Conservation (phyloP, 495 filamentous ascomycete species). For the Trichocladium uniseriatum region DNA sequence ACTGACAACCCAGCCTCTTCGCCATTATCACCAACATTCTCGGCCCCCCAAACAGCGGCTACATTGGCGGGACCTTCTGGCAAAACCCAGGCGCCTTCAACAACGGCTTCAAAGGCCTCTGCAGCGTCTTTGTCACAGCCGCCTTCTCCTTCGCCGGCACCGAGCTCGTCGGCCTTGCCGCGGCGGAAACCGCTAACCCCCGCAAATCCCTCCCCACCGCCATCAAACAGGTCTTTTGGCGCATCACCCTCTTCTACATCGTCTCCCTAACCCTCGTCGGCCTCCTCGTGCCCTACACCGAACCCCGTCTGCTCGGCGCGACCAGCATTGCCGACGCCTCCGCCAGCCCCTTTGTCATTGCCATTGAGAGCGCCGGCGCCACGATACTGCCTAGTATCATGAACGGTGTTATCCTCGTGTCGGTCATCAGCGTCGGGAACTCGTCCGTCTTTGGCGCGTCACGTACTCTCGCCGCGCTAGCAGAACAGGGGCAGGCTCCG, state of each 20-base stretch:
- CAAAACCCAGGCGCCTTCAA: slow-evolving; percentile 74
- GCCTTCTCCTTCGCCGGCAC: slow-evolving; percentile 91
- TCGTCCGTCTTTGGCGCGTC: slow-evolving; percentile 83
- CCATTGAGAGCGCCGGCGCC: slow-evolving; percentile 72
- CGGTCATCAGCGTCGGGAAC: slow-evolving; percentile 81
- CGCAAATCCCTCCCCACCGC: slow-evolving; percentile 78
- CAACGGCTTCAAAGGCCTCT: slow-evolving; percentile 90
- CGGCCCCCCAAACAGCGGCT: slow-evolving; percentile 64
- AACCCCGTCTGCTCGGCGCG: slow-evolving; percentile 48
- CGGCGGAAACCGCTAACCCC: slow-evolving; percentile 81
- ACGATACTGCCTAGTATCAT: slow-evolving; percentile 67
- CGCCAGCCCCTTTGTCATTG: slow-evolving; percentile 83
- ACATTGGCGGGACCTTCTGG: slow-evolving; percentile 82
- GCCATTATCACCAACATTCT: slow-evolving; percentile 74
- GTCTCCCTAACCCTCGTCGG: slow-evolving; percentile 67
- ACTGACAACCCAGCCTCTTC: slow-evolving; percentile 48
- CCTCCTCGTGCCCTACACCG: slow-evolving; percentile 62
- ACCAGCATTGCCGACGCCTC: slow-evolving; percentile 51
- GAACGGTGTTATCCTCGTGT: slow-evolving; percentile 87
- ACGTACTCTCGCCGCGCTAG: slow-evolving; percentile 75
- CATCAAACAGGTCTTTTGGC: slow-evolving; percentile 94
- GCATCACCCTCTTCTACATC: slow-evolving; percentile 82
- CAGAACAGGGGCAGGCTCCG: slow-evolving; percentile 78
- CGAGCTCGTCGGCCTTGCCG: slow-evolving; percentile 83
- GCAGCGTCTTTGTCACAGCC: slow-evolving; percentile 85